Evolutionary conservation across 768 basidiomycete species (phyloP), one percentile per base, ranked within the genome.

Genomic region (Mycena floridula): DNA sequence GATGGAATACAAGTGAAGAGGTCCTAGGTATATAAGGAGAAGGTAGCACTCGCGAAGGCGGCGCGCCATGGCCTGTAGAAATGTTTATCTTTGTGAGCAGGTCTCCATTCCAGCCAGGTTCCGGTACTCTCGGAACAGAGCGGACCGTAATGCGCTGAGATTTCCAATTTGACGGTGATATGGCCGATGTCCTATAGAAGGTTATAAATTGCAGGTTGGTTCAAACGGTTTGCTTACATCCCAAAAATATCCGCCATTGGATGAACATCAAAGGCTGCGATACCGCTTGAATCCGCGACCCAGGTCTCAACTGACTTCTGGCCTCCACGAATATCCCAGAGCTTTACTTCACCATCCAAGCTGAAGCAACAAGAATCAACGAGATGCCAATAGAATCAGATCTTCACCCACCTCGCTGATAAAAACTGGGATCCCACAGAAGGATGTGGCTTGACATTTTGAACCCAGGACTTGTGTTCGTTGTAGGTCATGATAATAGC

Each of bases 221-320:
- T 7, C 18, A 18, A 5, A 35, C 22, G 13, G 15, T 23, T 26
- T 36, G 73, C 87, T 62, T 59, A 95, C 91, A 80, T 76, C 20
- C 89, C 91, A 59, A 95, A 89, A 15, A 97, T 84, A 28, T 82
- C 79, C 0, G 89, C 76, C 41, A 82, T 76, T 8, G 84, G 70
- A 62, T 99, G 96, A 1, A 89, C 82, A 50, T 96, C 92, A 52
- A 98, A 86, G 1, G 84, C 77, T 8, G 89, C 79, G 38, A 97
- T 68, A 8, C 93, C 92, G 24, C 79, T 64, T 2, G 78, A 75
- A 51, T 85, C 79, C 20, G 79, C 59, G 28, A 84, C 73, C 74
- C 86, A 81, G 28, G 76, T 74, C 40, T 79, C 69, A 11, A 78
- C 57, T 5, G 89, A 74, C 24, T 61, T 63, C 36, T 85, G 79